phyloP scores from a whole-genome alignment of 371 early-diverging fungal genomes.

The Mortierella sp. region DNA sequence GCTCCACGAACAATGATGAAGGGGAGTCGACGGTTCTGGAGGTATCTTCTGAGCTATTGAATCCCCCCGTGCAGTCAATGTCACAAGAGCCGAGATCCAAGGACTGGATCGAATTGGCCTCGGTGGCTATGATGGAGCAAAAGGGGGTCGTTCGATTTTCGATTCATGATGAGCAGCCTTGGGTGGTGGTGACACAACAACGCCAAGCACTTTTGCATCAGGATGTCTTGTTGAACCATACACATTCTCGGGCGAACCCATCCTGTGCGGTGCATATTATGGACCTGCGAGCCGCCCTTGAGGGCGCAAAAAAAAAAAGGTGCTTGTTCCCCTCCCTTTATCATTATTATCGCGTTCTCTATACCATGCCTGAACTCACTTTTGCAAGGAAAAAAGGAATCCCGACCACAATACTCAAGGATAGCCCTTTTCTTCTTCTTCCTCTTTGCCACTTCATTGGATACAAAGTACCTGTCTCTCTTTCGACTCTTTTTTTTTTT shows the following conservation, averaged over 20 bases:
- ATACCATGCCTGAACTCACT: too few species aligned
- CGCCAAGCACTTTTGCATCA: too few species aligned
- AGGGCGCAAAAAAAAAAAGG: too few species aligned
- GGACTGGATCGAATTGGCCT: conserved; percentile 39
- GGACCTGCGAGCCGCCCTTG: conserved; percentile 23
- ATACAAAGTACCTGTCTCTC: too few species aligned
- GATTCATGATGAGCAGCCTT: conserved; percentile 21
- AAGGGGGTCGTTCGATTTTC: conserved; percentile 20
- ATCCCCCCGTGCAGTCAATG: neutral
- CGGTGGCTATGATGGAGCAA: conserved; percentile 27
- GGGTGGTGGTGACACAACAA: conserved; percentile 28
- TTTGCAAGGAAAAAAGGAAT: too few species aligned
- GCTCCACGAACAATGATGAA: neutral
- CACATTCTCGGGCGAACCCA: neutral
- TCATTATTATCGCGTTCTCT: too few species aligned
- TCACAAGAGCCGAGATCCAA: neutral
- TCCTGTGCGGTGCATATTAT: conserved; percentile 27
- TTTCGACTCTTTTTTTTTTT: too few species aligned
- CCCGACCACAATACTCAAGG: too few species aligned
- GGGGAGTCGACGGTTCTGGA: too few species aligned
- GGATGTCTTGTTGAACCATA: conserved; percentile 2
- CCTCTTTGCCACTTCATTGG: too few species aligned
- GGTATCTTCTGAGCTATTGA: conserved; percentile 3
- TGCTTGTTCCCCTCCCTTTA: too few species aligned
- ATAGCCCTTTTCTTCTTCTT: too few species aligned